Evolutionary conservation across 169 alveolate genomes (phyloP).

Genomic region (Eimeria brunetti): DNA sequence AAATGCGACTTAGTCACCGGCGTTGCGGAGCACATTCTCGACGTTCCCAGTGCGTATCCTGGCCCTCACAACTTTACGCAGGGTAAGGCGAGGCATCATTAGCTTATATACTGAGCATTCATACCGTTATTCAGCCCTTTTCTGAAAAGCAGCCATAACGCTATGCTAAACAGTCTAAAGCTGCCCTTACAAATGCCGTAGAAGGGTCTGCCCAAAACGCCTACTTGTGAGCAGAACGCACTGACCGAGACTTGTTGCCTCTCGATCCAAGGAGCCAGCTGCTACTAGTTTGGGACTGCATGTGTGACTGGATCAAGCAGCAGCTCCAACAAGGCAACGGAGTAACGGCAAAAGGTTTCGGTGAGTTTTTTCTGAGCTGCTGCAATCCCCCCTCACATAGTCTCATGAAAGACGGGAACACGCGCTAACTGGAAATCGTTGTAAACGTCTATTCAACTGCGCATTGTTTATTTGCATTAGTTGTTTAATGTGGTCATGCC

Average conservation of each 20-base stretch:
- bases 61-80: constrained; percentile 87
- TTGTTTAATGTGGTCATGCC: neutral
- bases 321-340: constrained; percentile 86
- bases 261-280: constrained; percentile 87
- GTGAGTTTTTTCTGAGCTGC: constrained; percentile 80
- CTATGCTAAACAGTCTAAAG: neutral
- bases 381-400: neutral
- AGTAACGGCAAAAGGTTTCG: constrained; percentile 88
- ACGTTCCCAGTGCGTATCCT: constrained; percentile 86
- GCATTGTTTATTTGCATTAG: neutral
- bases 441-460: neutral
- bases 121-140: neutral
- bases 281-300: constrained; percentile 88
- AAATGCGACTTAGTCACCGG: constrained; percentile 66
- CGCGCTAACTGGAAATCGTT: neutral
- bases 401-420: neutral
- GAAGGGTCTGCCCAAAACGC: neutral
- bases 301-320: constrained; percentile 86
- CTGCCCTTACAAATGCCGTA: neutral
- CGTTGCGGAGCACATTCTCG: constrained; percentile 81
- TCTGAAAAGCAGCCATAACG: neutral
- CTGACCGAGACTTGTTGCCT: constrained; percentile 48
- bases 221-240: constrained; percentile 56
- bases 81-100: constrained; percentile 16
- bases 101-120: neutral